A percentile compares a stretch with the other conserved stretches of the same genome.
These are phyloP conservation scores for Quercus tomentella DNA, from an alignment of 331 rosid species.

Conservation along the genomic window DNA sequence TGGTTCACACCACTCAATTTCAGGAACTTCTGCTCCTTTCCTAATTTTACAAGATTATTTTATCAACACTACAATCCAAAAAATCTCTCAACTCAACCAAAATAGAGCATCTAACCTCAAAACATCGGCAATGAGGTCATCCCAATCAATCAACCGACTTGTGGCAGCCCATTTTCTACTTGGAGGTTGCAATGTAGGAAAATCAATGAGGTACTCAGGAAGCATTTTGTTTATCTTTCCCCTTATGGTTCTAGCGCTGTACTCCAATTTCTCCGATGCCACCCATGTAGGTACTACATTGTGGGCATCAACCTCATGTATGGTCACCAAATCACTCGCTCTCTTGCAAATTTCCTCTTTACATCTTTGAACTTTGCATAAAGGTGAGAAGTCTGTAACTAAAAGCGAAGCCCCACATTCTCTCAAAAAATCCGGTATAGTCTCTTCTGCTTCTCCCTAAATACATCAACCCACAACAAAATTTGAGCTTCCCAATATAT, in stretches of 20 bases:
- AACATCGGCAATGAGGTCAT: conserved; percentile 52
- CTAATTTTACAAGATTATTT: conserved; percentile 25
- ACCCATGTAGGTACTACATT: conserved; percentile 86
- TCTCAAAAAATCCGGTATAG: conserved; percentile 58
- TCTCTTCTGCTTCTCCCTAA: conserved; percentile 88
- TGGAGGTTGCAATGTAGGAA: conserved; percentile 53
- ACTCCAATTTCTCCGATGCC: conserved; percentile 87
- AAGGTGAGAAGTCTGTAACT: conserved; percentile 86
- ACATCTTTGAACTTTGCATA: conserved; percentile 61
- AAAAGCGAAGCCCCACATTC: conserved; percentile 88
- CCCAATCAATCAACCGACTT: conserved; percentile 54
- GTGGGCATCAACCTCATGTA: conserved; percentile 95
- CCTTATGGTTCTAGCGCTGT: conserved; percentile 80
- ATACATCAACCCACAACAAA: conserved; percentile 1
- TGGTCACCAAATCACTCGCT: conserved; percentile 48
- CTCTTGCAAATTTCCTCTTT: conserved; percentile 71
- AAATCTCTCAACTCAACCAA: background rate
- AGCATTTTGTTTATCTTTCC: conserved; percentile 77
- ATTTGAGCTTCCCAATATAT: background rate
- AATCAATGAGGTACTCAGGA: conserved; percentile 68
- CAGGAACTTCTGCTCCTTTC: conserved; percentile 89
- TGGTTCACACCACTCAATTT: conserved; percentile 79
- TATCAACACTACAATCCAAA: conserved; percentile 21
- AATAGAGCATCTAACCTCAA: conserved; percentile 51
- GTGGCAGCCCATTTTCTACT: conserved; percentile 47